Evolutionary conservation across 371 early-diverging fungal species (phyloP).

Genomic region (Chytridium lagenaria): DNA sequence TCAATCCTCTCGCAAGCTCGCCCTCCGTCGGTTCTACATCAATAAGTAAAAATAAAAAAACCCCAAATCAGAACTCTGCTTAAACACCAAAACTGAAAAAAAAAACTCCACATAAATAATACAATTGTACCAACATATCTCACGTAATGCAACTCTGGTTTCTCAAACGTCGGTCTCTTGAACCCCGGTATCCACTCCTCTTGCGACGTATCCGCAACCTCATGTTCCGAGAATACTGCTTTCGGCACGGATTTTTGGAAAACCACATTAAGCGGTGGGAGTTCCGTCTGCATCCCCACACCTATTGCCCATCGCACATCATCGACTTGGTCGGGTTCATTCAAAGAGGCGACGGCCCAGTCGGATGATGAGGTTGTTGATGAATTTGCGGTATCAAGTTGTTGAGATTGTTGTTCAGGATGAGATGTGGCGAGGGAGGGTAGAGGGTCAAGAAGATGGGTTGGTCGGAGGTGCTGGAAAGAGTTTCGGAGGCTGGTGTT

Average conservation of each 20-base stretch:
- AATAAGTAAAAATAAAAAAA: constrained; percentile 48
- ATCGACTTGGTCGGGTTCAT: too few species aligned
- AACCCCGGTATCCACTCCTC: constrained; percentile 20
- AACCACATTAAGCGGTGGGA: constrained; percentile 23
- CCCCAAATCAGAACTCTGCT: constrained; percentile 57
- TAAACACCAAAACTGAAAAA: background rate
- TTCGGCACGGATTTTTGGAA: constrained; percentile 42
- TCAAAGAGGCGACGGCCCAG: too few species aligned
- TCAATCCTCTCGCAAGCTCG: constrained; percentile 83
- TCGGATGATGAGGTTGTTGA: too few species aligned
- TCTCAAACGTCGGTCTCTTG: constrained; percentile 17
- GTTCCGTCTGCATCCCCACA: constrained; percentile 49
- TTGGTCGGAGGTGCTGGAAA: too few species aligned
- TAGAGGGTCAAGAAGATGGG: too few species aligned
- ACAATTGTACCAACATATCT: constrained; percentile 47
- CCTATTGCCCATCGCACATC: too few species aligned
- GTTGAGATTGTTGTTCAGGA: too few species aligned
- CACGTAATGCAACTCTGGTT: constrained; percentile 39
- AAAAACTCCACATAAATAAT: too few species aligned
- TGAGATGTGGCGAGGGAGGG: too few species aligned
- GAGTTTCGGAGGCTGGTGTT: too few species aligned
- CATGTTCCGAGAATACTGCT: constrained; percentile 19
- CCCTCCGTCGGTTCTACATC: constrained; percentile 82
- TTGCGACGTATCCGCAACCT: background rate
- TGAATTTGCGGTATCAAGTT: too few species aligned